Evolutionary conservation across 1,139 yeast species (phyloP), one percentile per base, ranked within the genome.

Genomic region (Pichia sp.): DNA sequence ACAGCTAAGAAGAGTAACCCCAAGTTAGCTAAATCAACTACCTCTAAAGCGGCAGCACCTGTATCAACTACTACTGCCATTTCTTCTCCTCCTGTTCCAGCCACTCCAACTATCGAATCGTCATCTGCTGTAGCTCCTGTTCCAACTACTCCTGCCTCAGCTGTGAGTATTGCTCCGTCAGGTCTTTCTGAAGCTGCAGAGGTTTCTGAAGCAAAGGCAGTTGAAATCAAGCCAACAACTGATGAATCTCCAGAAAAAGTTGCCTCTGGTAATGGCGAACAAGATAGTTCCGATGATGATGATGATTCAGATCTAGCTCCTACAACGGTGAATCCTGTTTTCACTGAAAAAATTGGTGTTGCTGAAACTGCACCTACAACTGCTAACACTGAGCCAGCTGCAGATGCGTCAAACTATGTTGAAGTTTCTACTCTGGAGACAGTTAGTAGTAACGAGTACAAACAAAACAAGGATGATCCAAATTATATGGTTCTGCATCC

Each of bases 381-480:
- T 34, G 56, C 38, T 5, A 20, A 38, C 12, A 36, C 44, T 16
- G 42, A 48, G 17, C 45, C 48, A 6, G 47, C 50, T 42, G 49
- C 49, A 20, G 48, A 48, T 4, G 43, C 52, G 5, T 47, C 51
- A 24, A 51, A 70, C 16, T 67, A 60, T 48, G 67, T 63, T 20
- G 72, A 69, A 48, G 71, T 67, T 60, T 75, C 81, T 6, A 73
- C 79, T 12, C 78, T 79, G 60, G 83, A 79, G 65, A 80, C 81
- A 51, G 78, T 81, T 27, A 72, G 77, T 46, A 80, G 79, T 55
- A 66, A 58, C 17, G 85, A 80, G 60, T 81, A 61, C 63, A 76
- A 75, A 54, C 69, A 69, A 12, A 64, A 80, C 69, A 72, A 71
- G 61, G 67, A 68, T 57, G 73, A 80, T 65, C 82, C 84, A 30